phyloP scores from a whole-genome alignment of 768 basidiomycete genomes.

The Strobilomyces confusus region DNA sequence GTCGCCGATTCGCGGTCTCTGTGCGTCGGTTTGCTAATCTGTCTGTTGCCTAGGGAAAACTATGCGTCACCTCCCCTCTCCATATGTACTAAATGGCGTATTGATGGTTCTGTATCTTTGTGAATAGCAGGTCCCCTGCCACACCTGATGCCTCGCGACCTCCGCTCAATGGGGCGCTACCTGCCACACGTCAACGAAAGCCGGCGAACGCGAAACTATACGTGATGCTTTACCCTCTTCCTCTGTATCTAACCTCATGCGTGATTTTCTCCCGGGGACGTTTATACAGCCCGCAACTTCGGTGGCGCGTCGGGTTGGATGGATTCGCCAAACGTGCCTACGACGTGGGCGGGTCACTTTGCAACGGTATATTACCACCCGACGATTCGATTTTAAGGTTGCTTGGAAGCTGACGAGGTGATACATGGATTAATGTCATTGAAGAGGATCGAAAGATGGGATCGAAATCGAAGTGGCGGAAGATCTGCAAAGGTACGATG shows the following conservation, averaged over 20 bases:
- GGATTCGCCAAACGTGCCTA: slow-evolving; percentile 16
- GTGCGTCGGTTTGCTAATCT: slow-evolving; percentile 9
- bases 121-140: slow-evolving; percentile 24
- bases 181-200: slow-evolving; percentile 15
- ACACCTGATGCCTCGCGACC: slow-evolving; percentile 9
- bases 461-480: slow-evolving; percentile 17
- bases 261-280: slow-evolving; percentile 14
- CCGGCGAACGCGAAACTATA: slow-evolving; percentile 17
- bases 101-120: slow-evolving; percentile 25
- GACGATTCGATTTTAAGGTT: slow-evolving; percentile 21
- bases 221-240: slow-evolving; percentile 24
- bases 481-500: slow-evolving; percentile 22
- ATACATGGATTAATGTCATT: slow-evolving; percentile 18
- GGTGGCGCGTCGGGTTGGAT: slow-evolving; percentile 10
- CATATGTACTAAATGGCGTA: slow-evolving; percentile 23
- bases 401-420: slow-evolving; percentile 10
- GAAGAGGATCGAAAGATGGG: slow-evolving; percentile 12
- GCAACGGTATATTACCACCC: slow-evolving; percentile 4
- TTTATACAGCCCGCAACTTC: slow-evolving; percentile 17
- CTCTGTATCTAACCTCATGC: slow-evolving; percentile 19
- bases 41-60: slow-evolving; percentile 8
- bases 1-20: background rate
- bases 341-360: slow-evolving; percentile 9
- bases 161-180: slow-evolving; percentile 6
- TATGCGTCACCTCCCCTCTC: slow-evolving; percentile 14